Evolutionary conservation across 768 basidiomycete species (phyloP).

Genomic region (Porphyrellus cyaneotinctus): DNA sequence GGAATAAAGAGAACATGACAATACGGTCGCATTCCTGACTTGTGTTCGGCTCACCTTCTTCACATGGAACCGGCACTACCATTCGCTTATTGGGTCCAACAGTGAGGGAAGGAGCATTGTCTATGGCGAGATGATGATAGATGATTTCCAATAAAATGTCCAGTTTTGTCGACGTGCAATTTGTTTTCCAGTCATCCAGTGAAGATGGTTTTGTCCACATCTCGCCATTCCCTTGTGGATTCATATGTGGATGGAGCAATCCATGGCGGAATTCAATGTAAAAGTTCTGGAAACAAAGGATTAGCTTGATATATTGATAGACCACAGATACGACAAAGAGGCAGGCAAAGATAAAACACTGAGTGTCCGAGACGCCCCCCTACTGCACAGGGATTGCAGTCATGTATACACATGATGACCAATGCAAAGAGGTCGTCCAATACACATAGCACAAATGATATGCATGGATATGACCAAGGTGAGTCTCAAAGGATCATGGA

Average conservation of each 20-base stretch:
- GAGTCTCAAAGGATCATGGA: too few relatives aligned
- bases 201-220: not conserved
- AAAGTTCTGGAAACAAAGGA: not conserved
- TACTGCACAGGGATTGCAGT: too few relatives aligned
- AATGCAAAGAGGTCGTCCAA: too few relatives aligned
- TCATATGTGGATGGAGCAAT: not conserved
- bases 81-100: not conserved
- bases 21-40: not conserved
- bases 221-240: not conserved
- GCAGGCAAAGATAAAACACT: too few relatives aligned
- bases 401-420: too few relatives aligned
- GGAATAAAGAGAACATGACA: not conserved
- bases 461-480: too few relatives aligned
- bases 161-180: not conserved
- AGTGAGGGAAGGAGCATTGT: not conserved
- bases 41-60: too few relatives aligned
- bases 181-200: not conserved
- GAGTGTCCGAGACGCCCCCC: too few relatives aligned
- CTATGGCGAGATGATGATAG: not conserved
- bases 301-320: too few relatives aligned
- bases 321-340: too few relatives aligned
- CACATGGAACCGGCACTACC: too few relatives aligned
- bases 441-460: too few relatives aligned
- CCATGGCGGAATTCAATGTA: not conserved
- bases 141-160: not conserved